Percentiles rank a stretch among this genome's conserved stretches.
phyloP scores from a whole-genome alignment of 306 rosid genomes.

The Dicorynia guianensis region DNA sequence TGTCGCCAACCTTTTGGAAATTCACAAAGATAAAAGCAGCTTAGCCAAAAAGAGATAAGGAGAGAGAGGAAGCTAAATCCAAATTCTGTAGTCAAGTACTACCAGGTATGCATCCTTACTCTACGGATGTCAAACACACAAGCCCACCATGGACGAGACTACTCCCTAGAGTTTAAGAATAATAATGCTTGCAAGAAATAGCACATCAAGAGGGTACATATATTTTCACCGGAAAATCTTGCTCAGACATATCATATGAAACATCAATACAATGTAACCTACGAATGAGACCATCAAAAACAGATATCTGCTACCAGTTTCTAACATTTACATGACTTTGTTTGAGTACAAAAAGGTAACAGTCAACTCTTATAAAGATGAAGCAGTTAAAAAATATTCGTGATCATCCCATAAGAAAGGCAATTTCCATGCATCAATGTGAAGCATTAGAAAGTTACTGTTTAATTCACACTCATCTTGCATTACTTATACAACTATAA shows the following conservation, averaged over 20 bases:
- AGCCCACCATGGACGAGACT: neutral
- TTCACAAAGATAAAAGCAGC: constrained; percentile 10
- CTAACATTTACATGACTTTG: neutral
- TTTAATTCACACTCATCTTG: no score
- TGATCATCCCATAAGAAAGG: neutral
- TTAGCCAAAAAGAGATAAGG: constrained; percentile 26
- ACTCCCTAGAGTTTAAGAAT: no score
- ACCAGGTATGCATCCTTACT: no score
- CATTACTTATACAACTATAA: neutral
- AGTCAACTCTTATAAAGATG: neutral
- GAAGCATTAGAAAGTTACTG: no score
- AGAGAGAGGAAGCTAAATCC: no score
- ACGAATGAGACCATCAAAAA: constrained; percentile 11
- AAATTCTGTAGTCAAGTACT: no score
- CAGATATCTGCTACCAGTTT: neutral
- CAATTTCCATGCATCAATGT: no score
- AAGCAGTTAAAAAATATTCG: neutral
- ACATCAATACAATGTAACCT: neutral
- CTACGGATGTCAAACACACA: neutral
- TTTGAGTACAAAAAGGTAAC: neutral
- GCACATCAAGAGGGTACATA: no score
- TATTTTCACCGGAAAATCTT: neutral
- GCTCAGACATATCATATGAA: neutral
- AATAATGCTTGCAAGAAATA: no score
- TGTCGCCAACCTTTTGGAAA: constrained; percentile 83